Evolutionary conservation across 345 rosid species (phyloP), one percentile per base, ranked within the genome.

Genomic region (Populus ilicifolia): DNA sequence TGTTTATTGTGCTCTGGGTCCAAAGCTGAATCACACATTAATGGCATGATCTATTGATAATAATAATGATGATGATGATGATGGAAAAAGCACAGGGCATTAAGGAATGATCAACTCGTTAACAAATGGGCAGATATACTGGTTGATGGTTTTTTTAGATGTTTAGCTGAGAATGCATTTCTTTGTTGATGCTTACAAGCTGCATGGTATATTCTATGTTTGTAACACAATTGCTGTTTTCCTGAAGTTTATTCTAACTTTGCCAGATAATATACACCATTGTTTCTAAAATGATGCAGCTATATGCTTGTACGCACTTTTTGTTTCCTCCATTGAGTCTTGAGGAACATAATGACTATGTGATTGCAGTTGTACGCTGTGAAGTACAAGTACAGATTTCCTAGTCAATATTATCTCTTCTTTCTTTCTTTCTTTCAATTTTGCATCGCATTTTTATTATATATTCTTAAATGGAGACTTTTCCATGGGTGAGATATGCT

Each of bases 251-350:
- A 41, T 67, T 43, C n/a, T 33, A 38, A 30, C 39, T 6, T 75
- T 71, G 14, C 20, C 14, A 3, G 14, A 21, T 70, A 35, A 23
- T 75, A 86, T 72, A 79, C 59, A 44, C 68, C 39, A 18, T 16
- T 75, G 46, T 78, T 77, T 83, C 71, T 61, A 76, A 27, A 75
- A 78, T 38, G 67, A 52, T 87, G 89, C 85, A 95, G 94, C 81
- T 93, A 46, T 93, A 90, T 84, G 96, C 96, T 69, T 94, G 93
- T 71, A 86, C 93, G 70, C 96, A 92, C 84, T 95, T 95, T 84
- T 82, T 93, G 80, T 92, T 86, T 79, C 99, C 98, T 79, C 93
- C 93, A 0, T 79, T 93, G 27, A 87, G 85, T 76, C 90, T 93
- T 75, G 98, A 95, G 77, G 97, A 90, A 73, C 87, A 84, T 72